Base-by-base conservation (phyloP, 371 early-diverging fungal genomes). In the Actinomortierella ambigua region DNA sequence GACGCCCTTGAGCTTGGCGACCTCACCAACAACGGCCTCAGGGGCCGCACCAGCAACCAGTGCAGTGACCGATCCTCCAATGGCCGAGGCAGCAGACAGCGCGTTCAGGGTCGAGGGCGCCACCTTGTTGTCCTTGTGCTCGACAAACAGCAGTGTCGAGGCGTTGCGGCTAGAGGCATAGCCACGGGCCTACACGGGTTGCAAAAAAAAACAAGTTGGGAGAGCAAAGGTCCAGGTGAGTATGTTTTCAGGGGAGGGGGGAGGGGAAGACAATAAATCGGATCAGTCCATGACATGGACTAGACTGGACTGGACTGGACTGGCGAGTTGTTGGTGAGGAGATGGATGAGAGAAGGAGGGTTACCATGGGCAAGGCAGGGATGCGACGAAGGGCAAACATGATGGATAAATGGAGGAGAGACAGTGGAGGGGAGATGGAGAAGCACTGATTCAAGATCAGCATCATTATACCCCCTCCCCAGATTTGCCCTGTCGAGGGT, bases 1-100 rank as follows among this genome's bases (percentile, higher is more conserved):
- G 11, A 96, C 87, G 18, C 95, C 95, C 14, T 77, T 65, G 57
- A 91, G 78, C 63, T 90, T 87, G 46, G 91, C 84, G 41, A 91
- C 86, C 51, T 81, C 67, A 57, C 87, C 81, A 17, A 90, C 94
- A 34, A 93, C 89, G 9, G 68, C 78, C 20, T 91, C 92, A 56
- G 95, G 89, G 15, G 88, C 80, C 50, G 84, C 84, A 55, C 93
- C 92, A 17, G 97, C 95, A 9, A 98, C 94, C 14, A 98, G 81
- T 20, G 93, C 94, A n/a, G 94, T 89, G 57, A 98, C 87, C 3
- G 84, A 78, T 23, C 91, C 91, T 23, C 92, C 90, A 9, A 96
- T 68, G 63, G 86, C 85, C 57, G 77, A 73, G 44, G 97, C 98
- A 28, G 98, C 98, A 11, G 93, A 88, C 65, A 97, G 79, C 34